phyloP scores from a whole-genome alignment of 1,284 basidiomycete genomes.

The Pisolithus thermaeus region DNA sequence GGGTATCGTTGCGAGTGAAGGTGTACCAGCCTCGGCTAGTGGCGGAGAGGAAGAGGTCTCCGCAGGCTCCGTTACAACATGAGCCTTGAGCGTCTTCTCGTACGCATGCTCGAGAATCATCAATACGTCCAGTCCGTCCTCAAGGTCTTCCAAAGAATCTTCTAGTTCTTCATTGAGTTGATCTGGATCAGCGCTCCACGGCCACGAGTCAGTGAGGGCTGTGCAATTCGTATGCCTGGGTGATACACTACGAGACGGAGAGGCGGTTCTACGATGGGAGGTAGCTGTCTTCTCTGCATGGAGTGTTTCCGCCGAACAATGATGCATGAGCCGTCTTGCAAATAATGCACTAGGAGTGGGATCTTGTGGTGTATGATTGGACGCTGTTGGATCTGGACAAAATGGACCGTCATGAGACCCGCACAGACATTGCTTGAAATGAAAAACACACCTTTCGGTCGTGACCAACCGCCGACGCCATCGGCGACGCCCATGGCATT shows the following conservation, averaged over 20 bases:
- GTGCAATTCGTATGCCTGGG: constrained; percentile 20
- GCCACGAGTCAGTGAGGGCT: constrained; percentile 22
- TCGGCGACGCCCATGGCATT: constrained; percentile 87
- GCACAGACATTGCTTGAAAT: constrained; percentile 9
- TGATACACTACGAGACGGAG: constrained; percentile 26
- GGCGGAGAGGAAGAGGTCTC: constrained; percentile 9
- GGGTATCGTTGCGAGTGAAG: constrained; percentile 20
- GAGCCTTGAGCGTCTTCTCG: constrained; percentile 55
- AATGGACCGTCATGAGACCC: not conserved
- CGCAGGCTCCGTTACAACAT: constrained; percentile 36
- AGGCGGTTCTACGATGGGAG: constrained; percentile 16
- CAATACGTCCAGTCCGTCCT: constrained; percentile 62
- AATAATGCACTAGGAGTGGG: constrained; percentile 72
- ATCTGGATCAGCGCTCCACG: constrained; percentile 36
- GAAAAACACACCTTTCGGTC: constrained; percentile 23
- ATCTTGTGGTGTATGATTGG: constrained; percentile 24
- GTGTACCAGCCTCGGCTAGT: constrained; percentile 1
- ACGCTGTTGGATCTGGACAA: constrained; percentile 14
- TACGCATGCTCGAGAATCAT: constrained; percentile 63
- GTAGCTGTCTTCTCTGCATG: constrained; percentile 30
- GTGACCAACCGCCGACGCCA: constrained; percentile 87
- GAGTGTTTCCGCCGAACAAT: constrained; percentile 47
- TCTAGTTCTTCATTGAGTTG: constrained; percentile 40
- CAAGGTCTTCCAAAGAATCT: constrained; percentile 53
- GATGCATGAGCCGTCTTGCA: constrained; percentile 84